Conservation (phyloP, 2,329 filamentous ascomycete species). For the Aspergillus hortae region DNA sequence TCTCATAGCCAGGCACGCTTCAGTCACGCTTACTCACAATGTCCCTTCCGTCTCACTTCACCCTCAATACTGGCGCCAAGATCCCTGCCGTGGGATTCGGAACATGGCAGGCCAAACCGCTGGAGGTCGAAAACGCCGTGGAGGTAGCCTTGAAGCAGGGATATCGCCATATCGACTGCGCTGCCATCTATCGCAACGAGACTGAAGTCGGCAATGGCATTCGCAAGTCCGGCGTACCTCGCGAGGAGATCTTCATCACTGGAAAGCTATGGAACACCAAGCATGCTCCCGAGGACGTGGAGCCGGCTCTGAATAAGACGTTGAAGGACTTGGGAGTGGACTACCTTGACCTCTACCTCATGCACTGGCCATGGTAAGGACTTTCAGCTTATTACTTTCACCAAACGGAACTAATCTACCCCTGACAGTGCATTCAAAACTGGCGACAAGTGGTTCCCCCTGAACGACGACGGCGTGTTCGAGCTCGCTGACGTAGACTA, state of each 20-base stretch:
- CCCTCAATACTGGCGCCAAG: conserved; percentile 19
- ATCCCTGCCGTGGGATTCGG: conserved; percentile 66
- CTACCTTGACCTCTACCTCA: conserved; percentile 68
- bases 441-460: conserved; percentile 22
- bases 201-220: conserved; percentile 65
- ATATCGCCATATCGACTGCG: conserved; percentile 48
- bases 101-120: conserved; percentile 72
- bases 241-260: conserved; percentile 66
- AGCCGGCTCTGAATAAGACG: conserved; percentile 58
- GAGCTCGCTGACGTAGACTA: conserved; percentile 20
- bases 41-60: conserved; percentile 21
- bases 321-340: conserved; percentile 60
- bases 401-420: background rate
- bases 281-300: conserved; percentile 60
- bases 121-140: conserved; percentile 68
- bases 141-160: conserved; percentile 64
- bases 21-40: background rate
- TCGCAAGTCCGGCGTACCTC: conserved; percentile 60
- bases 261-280: conserved; percentile 81
- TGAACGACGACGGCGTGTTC: conserved; percentile 20
- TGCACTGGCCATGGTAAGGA: conserved; percentile 50
- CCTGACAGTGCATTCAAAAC: conserved; percentile 16
- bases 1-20: background rate
- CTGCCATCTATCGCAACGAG: conserved; percentile 75
- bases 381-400: background rate